These are phyloP conservation scores for Fusarium longipes DNA, from an alignment of 2,329 filamentous ascomycete species.

Conservation along the genomic window DNA sequence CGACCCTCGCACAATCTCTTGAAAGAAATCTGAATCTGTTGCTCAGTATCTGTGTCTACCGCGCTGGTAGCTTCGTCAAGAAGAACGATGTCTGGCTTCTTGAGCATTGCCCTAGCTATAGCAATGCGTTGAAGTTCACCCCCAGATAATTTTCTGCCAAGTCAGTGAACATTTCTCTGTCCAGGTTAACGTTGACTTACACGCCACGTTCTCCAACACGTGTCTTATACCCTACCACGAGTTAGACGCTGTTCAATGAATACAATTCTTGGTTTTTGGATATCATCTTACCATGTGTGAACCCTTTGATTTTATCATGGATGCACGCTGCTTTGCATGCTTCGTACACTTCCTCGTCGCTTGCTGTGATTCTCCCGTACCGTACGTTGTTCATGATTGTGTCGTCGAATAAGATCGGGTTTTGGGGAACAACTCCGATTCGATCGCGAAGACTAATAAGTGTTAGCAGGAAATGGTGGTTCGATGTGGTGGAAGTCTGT, in stretches of 20 bases:
- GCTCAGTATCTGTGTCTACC: conserved; percentile 76
- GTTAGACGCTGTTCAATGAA: conserved; percentile 20
- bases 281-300: conserved; percentile 59
- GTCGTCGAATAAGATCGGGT: conserved; percentile 67
- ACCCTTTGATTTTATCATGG: conserved; percentile 67
- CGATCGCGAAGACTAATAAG: conserved; percentile 60
- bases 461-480: conserved; percentile 35
- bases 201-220: conserved; percentile 64
- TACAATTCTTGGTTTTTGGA: no score
- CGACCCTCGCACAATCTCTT: conserved; percentile 67
- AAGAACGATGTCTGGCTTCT: conserved; percentile 78
- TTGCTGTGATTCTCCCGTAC: conserved; percentile 65
- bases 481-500: background rate
- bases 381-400: conserved; percentile 70
- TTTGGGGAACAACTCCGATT: conserved; percentile 68
- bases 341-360: conserved; percentile 65
- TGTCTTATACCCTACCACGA: conserved; percentile 58
- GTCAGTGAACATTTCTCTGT: conserved; percentile 33
- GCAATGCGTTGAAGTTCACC: conserved; percentile 75
- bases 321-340: conserved; percentile 67
- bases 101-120: conserved; percentile 77
- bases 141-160: conserved; percentile 68
- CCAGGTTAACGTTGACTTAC: conserved; percentile 44
- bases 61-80: conserved; percentile 84
- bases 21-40: conserved; percentile 73